Evolutionary conservation across 2,329 filamentous ascomycete genomes (phyloP).

Genomic region (Phialophora expanda): DNA sequence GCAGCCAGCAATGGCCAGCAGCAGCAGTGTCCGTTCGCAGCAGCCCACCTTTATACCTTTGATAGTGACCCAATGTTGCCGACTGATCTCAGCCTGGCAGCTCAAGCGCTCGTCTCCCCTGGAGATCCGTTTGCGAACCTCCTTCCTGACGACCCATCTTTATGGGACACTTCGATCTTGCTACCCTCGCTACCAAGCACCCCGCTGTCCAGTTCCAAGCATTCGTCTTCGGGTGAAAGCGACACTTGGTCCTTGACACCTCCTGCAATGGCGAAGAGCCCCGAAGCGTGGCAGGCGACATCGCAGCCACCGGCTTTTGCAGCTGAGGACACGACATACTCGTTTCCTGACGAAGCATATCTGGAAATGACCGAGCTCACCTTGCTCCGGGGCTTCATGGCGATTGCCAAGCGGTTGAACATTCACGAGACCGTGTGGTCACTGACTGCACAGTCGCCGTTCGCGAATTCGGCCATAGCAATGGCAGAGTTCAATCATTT

Average conservation of each 20-base stretch:
- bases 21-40: not conserved
- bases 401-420: constrained; percentile 56
- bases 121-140: not conserved
- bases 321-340: constrained; percentile 17
- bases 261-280: not conserved
- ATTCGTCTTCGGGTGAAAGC: constrained; percentile 22
- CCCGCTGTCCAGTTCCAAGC: constrained; percentile 12
- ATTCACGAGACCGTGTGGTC: constrained; percentile 52
- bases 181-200: constrained; percentile 26
- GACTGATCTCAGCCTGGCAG: constrained; percentile 3
- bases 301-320: not conserved
- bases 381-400: constrained; percentile 55
- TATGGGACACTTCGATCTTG: constrained; percentile 22
- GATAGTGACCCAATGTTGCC: not conserved
- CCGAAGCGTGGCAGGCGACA: not conserved
- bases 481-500: constrained; percentile 47
- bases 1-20: not conserved
- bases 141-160: not conserved
- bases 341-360: constrained; percentile 55
- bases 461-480: constrained; percentile 43
- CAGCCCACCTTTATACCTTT: not conserved
- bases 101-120: not conserved
- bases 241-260: constrained; percentile 9
- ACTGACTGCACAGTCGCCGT: constrained; percentile 55
- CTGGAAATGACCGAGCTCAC: constrained; percentile 58